A percentile compares a stretch with the other conserved stretches of the same genome.
Conservation (phyloP, 192 early-diverging fungal species). For the Ambispora gerdemannii region DNA sequence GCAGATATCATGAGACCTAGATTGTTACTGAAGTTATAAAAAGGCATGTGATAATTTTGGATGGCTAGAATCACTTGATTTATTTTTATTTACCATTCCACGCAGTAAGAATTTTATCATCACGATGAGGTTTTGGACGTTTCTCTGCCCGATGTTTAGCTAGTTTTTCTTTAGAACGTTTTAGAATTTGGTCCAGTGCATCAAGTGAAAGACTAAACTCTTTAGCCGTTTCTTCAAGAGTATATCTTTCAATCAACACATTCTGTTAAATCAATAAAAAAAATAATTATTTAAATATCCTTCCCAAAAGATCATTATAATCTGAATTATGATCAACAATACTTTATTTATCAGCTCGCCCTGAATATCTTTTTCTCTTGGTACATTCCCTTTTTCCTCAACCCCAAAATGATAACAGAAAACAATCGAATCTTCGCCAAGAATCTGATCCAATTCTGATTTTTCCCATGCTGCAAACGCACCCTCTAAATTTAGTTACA, state of each 20-base stretch:
- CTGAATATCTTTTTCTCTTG: constrained; percentile 51
- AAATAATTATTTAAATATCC: no score
- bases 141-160: constrained; percentile 38
- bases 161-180: constrained; percentile 38
- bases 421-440: constrained; percentile 41
- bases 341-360: constrained; percentile 56
- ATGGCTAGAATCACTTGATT: no score
- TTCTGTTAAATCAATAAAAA: constrained; percentile 39
- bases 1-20: constrained; percentile 58
- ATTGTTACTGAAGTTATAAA: no score
- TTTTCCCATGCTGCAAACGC: constrained; percentile 62
- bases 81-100: constrained; percentile 67
- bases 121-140: constrained; percentile 54
- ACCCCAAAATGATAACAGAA: constrained; percentile 53
- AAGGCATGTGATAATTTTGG: no score
- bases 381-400: constrained; percentile 52
- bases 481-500: constrained; percentile 43
- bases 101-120: constrained; percentile 60
- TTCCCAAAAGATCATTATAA: no score
- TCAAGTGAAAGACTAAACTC: constrained; percentile 33
- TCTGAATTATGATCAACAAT: constrained; percentile 14
- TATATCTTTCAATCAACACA: constrained; percentile 47
- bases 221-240: constrained; percentile 42
- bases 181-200: constrained; percentile 35
- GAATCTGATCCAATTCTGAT: constrained; percentile 43